These are phyloP conservation scores for Aspergillus spinulosporus DNA, from an alignment of 2,329 filamentous ascomycete species.

Conservation along the genomic window DNA sequence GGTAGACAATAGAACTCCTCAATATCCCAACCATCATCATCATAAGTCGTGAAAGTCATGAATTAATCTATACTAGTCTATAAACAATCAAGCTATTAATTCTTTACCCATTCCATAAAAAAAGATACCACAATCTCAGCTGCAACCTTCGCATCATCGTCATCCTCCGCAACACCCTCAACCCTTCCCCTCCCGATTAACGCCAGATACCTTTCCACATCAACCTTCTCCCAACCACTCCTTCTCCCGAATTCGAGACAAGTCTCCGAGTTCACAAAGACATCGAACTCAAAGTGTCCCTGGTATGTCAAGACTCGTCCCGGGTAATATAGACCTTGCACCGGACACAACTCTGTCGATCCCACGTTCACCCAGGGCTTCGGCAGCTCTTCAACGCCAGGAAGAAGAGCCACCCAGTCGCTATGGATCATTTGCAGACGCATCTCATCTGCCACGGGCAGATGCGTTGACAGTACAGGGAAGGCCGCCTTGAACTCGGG, in stretches of 20 bases:
- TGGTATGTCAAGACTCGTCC: constrained; percentile 27
- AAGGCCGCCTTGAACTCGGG: constrained; percentile 17
- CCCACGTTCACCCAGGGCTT: constrained; percentile 27
- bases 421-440: constrained; percentile 38
- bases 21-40: no score
- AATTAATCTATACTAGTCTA: not conserved
- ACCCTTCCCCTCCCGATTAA: constrained; percentile 24
- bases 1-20: no score
- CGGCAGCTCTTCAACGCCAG: constrained; percentile 12
- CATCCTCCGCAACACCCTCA: constrained; percentile 22
- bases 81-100: not conserved
- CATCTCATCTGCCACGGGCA: constrained; percentile 15
- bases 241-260: constrained; percentile 24
- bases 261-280: constrained; percentile 22
- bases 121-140: constrained; percentile 37
- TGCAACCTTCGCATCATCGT: constrained; percentile 35
- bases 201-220: constrained; percentile 20
- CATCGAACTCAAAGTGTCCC: constrained; percentile 31
- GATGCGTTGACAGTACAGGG: not conserved
- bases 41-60: no score
- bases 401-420: constrained; percentile 27
- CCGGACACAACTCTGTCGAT: constrained; percentile 20
- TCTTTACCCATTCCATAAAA: constrained; percentile 7
- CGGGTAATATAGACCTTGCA: constrained; percentile 28
- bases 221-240: constrained; percentile 23